Evolutionary conservation across 2,329 filamentous ascomycete genomes (phyloP).

Genomic region (Tolypocladium endophyticum): DNA sequence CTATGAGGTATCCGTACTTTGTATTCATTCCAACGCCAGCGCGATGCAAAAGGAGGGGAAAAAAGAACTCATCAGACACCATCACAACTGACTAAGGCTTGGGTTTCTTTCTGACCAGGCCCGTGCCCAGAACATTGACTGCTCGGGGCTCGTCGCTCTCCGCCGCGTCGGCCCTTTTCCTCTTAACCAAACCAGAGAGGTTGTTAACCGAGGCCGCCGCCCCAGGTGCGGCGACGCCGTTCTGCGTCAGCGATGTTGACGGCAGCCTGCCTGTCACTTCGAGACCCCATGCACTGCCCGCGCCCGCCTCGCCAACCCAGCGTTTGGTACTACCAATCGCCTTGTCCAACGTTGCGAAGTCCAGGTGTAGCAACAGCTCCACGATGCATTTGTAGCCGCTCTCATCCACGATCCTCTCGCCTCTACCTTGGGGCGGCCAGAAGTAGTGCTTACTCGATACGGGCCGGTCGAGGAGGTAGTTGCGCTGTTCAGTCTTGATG

Average conservation of each 20-base stretch:
- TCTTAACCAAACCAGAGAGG: conserved; percentile 36
- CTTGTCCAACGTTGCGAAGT: conserved; percentile 57
- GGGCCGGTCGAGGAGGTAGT: conserved; percentile 38
- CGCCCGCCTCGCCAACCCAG: conserved; percentile 59
- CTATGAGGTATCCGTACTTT: not conserved
- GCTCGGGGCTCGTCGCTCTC: conserved; percentile 9
- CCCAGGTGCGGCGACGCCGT: conserved; percentile 5
- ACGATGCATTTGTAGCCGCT: conserved; percentile 55
- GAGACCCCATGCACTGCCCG: conserved; percentile 41
- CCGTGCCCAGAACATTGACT: conserved; percentile 36
- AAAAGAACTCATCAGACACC: not conserved
- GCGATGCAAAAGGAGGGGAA: not conserved
- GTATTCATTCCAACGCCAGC: not conserved
- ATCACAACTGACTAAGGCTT: conserved; percentile 23
- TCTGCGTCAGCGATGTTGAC: conserved; percentile 5
- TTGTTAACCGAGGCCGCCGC: conserved; percentile 29
- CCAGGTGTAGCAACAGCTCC: conserved; percentile 61
- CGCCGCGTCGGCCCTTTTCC: conserved; percentile 26
- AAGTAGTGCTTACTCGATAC: conserved; percentile 50
- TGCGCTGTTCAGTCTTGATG: conserved; percentile 48
- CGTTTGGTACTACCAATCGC: conserved; percentile 54
- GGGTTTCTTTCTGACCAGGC: conserved; percentile 44
- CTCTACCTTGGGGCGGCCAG: conserved; percentile 54
- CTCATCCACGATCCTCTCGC: conserved; percentile 52
- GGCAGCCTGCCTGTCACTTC: conserved; percentile 34